Evolutionary conservation across 164 flowering plant genomes (phyloP), one percentile per base, ranked within the genome.

Genomic region (Liriodendron chinense): DNA sequence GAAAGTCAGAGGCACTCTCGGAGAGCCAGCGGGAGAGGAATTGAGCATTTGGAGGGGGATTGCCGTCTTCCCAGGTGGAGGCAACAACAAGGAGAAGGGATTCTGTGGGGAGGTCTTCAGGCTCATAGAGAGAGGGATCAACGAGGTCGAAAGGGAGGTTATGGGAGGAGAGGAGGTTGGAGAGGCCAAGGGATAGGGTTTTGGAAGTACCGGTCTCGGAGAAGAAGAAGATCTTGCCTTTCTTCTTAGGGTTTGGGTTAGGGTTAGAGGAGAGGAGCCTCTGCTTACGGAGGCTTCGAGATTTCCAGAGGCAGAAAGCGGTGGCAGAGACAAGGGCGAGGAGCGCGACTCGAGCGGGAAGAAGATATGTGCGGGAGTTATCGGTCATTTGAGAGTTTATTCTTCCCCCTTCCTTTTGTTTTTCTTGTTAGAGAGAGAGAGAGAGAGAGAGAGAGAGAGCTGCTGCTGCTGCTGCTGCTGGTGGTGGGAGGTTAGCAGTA

Each of bases 1-100:
- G 81, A 75, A 96, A 96, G 77, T 96, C 98, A 0, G 85, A 86
- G 23, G 88, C 93, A 77, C 96, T 90, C 79, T 96, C 99, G 9
- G 82, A 79, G 9, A 96, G 83, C 98, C 98, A 96, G 43, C 87
- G 82, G 2, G 87, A 86, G 23, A 96, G 84, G 80, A 96, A 96
- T 12, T 57, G 71, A 0, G 84, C 86, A 25, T 78, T 77, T 0
- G 70, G 73, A 20, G 99, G 97, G 1, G 97, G 84, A 12, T 83
- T 87, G 6, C 97, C 98, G 49, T 89, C 87, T 43, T 94, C 99
- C 98, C 99, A 96, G 16, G 97, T 91, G n/a, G 97, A 94, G 1
- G 92, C 94, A 5, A 96, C 80, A 66, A 92, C 74, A 65, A 94
- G 47, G 66, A 96, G 85, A 2, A 90, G 75, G 47, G 83, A 81